Base-by-base conservation (phyloP, 495 filamentous ascomycete genomes). In the Talaromyces liani region DNA sequence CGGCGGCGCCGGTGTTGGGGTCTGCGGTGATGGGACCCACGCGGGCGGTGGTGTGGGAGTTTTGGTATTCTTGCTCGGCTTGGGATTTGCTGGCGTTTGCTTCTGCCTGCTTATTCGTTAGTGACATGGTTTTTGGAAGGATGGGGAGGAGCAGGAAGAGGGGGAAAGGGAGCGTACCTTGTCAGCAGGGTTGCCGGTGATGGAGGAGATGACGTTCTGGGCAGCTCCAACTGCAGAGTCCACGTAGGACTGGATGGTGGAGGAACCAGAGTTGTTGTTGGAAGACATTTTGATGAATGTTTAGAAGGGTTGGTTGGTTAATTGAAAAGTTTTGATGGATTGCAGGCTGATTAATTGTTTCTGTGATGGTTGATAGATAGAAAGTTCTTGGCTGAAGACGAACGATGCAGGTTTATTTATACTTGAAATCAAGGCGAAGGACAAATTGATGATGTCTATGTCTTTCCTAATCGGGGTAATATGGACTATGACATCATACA, bases 161-260 rank as follows among this genome's bases (percentile, higher is more conserved):
- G 6, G 29, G 29, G 6, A 31, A 24, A 24, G 22, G 27, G 29
- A 18, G 41, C 64, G 61, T 82, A 87, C 88, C 79, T 93, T 79
- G 63, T 91, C 84, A 66, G 78, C 75, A 8, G 80, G 78, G 75
- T 77, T 88, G 74, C 93, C 93, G n/a, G 90, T 91, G 49, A 95
- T 58, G 64, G 79, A 79, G 60, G 91, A 90, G 49, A 95, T 65
- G 51, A 80, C 84, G 61, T 81, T 88, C 75, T 96, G 91, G 60
- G 85, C 86, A 47, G 85, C 72, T 62, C 89, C 91, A 53, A 84
- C 81, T 68, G 89, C 89, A n/a, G 80, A 82, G 82, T 96, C 91
- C 64, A 92, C 73, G 80, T 88, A 88, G 59, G 90, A 89, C 81
- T 92, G 83, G 71, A 91, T 79, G 65, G 91, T 93, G 61, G 91